These are phyloP conservation scores for Pseudonitzschia multiseries DNA, from an alignment of 108 stramenopile species.

Conservation along the genomic window DNA sequence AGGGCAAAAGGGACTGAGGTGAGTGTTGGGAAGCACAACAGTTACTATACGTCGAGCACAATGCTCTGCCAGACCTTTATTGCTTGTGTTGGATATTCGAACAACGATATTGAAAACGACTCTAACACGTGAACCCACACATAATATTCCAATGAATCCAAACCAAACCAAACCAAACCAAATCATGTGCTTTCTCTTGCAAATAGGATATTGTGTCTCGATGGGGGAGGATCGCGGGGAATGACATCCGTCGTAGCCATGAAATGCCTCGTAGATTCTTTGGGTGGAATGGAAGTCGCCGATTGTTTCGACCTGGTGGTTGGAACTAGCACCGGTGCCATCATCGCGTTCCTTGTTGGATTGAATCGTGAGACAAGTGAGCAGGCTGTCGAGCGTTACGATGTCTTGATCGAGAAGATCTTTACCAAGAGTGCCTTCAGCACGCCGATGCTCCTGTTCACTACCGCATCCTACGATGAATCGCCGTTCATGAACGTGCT, in stretches of 20 bases:
- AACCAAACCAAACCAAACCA: background rate
- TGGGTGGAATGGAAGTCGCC: slow-evolving; percentile 68
- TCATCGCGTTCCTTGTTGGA: slow-evolving; percentile 75
- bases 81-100: no score
- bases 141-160: background rate
- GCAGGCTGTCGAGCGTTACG: slow-evolving; percentile 71
- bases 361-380: slow-evolving; percentile 66
- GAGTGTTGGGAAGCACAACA: background rate
- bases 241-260: slow-evolving; percentile 77
- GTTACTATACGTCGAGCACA: no score
- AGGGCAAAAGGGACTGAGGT: slow-evolving; percentile 57
- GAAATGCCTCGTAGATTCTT: slow-evolving; percentile 55
- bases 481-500: slow-evolving; percentile 76
- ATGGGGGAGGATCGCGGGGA: slow-evolving; percentile 82
- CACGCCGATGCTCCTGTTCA: slow-evolving; percentile 75
- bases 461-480: slow-evolving; percentile 85
- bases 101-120: background rate
- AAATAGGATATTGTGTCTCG: slow-evolving; percentile 47
- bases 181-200: background rate
- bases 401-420: slow-evolving; percentile 70
- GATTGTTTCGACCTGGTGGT: slow-evolving; percentile 85
- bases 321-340: slow-evolving; percentile 86
- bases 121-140: background rate
- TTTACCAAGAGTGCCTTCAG: slow-evolving; percentile 77
- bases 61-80: no score